Evolutionary conservation across 257 asterid genomes (phyloP).

Genomic region (Plantago ovata): DNA sequence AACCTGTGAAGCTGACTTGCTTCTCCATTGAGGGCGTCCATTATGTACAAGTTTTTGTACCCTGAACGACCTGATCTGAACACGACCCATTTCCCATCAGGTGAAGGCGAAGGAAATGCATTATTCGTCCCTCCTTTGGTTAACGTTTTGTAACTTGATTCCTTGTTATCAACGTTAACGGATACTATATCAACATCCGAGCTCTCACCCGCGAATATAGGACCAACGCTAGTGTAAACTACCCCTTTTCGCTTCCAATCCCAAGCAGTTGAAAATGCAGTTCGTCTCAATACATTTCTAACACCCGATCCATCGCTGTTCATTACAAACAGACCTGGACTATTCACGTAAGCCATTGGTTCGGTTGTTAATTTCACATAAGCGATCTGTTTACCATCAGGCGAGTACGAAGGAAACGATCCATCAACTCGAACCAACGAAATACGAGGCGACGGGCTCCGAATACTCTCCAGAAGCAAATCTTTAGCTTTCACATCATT

Average conservation of each 20-base stretch:
- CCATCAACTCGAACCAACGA: conserved; percentile 81
- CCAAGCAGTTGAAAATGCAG: conserved; percentile 76
- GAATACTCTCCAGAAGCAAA: conserved; percentile 53
- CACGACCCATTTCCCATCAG: conserved; percentile 84
- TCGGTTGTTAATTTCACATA: conserved; percentile 33
- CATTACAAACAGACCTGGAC: conserved; percentile 62
- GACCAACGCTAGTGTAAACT: conserved; percentile 78
- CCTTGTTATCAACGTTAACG: conserved; percentile 57
- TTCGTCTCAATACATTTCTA: conserved; percentile 30
- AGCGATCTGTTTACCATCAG: conserved; percentile 63
- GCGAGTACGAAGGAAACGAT: conserved; percentile 80
- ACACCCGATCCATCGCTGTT: conserved; percentile 73
- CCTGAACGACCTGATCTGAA: conserved; percentile 87
- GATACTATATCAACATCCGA: conserved; percentile 76
- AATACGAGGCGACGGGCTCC: conserved; percentile 38
- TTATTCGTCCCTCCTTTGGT: conserved; percentile 66
- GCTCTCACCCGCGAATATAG: conserved; percentile 57
- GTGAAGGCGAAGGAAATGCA: conserved; percentile 93
- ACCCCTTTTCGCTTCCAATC: conserved; percentile 78
- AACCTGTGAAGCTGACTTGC: conserved; percentile 42
- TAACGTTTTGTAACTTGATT: conserved; percentile 40
- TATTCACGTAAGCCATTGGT: conserved; percentile 3
- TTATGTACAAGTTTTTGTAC: conserved; percentile 76
- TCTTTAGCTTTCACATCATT: conserved; percentile 26
- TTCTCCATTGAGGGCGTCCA: conserved; percentile 84